Conservation (phyloP, 176 grass and related monocot genomes). For the Puccinellia tenuiflora region DNA sequence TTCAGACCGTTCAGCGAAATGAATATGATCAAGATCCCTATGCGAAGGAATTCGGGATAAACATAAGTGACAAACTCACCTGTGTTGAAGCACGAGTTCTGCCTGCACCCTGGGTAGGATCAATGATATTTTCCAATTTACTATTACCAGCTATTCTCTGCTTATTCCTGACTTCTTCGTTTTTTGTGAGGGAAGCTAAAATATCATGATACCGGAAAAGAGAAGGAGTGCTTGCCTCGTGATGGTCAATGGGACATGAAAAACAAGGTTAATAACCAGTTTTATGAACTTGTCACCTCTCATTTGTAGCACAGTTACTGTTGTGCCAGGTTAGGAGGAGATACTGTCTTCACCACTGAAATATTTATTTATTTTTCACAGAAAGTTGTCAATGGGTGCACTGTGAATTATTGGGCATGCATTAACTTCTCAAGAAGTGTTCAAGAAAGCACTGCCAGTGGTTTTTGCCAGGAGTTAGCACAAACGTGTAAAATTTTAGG, state of each 20-base stretch:
- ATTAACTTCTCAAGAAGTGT: slow-evolving; percentile 81
- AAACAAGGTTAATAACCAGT: slow-evolving; percentile 45
- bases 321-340: background rate
- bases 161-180: background rate
- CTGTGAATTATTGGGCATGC: slow-evolving; percentile 65
- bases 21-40: slow-evolving; percentile 68
- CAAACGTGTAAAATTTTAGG: slow-evolving; percentile 70
- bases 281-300: background rate
- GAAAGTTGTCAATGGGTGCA: slow-evolving; percentile 77
- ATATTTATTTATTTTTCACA: slow-evolving; percentile 6
- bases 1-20: slow-evolving; percentile 64
- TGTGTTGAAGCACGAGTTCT: slow-evolving; percentile 66
- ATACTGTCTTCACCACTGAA: background rate
- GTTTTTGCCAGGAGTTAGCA: slow-evolving; percentile 67
- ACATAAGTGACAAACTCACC: slow-evolving; percentile 59
- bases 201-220: slow-evolving; percentile 61
- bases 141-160: background rate
- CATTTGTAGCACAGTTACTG: background rate
- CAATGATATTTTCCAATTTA: background rate
- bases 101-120: slow-evolving; percentile 67
- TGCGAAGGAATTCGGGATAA: slow-evolving; percentile 75
- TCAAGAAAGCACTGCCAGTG: slow-evolving; percentile 64
- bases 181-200: slow-evolving; percentile 37
- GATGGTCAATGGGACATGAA: slow-evolving; percentile 76
- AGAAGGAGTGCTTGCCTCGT: slow-evolving; percentile 69